Percentiles rank a stretch among this genome's conserved stretches.
Conservation (phyloP, 805 yeast species). For the Nakazawaea peltata region DNA sequence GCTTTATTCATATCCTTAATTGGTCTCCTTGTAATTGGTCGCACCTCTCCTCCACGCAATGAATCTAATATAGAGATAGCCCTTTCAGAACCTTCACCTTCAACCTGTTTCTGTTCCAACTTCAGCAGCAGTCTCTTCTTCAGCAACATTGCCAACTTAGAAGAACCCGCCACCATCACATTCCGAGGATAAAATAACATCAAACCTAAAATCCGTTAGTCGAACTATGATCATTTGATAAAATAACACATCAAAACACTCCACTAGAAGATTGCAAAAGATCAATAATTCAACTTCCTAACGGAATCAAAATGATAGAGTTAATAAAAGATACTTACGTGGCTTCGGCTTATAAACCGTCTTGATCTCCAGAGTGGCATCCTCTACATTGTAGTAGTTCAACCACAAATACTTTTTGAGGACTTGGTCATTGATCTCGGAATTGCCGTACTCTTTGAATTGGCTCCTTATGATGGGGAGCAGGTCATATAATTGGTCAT, state of each 20-base stretch:
- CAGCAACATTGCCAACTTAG: constrained; percentile 43
- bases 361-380: constrained; percentile 40
- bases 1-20: too few species aligned
- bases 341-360: constrained; percentile 18
- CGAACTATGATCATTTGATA: too few species aligned
- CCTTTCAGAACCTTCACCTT: neutral
- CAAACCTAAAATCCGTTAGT: too few species aligned
- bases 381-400: constrained; percentile 47
- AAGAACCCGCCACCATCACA: constrained; percentile 13
- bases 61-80: constrained; percentile 10
- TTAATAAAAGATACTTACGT: neutral
- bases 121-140: constrained; percentile 22
- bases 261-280: too few species aligned
- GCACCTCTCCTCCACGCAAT: neutral
- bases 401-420: constrained; percentile 53
- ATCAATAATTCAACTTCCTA: too few species aligned
- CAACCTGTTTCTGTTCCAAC: neutral
- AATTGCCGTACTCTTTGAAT: constrained; percentile 31
- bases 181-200: neutral
- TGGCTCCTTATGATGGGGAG: constrained; percentile 34
- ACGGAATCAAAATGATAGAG: too few species aligned
- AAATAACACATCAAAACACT: too few species aligned
- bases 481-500: constrained; percentile 29
- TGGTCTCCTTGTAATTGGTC: too few species aligned
- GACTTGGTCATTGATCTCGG: constrained; percentile 36